Conservation (phyloP, 352 stramenopile genomes). For the Phytophthora chlamydospora region DNA sequence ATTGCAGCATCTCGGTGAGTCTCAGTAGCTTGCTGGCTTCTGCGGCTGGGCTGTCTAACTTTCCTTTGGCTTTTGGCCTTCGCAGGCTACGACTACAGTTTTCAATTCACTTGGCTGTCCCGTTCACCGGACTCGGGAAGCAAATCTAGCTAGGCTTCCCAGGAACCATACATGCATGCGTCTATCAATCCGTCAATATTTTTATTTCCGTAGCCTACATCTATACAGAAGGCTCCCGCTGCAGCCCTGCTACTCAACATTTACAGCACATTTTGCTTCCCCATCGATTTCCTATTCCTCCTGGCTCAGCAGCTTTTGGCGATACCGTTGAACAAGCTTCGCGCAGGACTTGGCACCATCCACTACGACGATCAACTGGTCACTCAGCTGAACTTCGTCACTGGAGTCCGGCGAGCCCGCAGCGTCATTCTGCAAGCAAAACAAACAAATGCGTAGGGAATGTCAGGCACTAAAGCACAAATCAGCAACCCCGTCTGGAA, state of each 20-base stretch:
- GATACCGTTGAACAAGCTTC: conserved; percentile 33
- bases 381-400: conserved; percentile 6
- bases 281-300: conserved; percentile 12
- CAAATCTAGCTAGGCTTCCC: too few species aligned
- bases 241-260: conserved; percentile 5
- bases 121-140: too few species aligned
- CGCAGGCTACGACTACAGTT: too few species aligned
- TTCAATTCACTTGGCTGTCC: too few species aligned
- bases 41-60: too few species aligned
- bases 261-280: conserved; percentile 5
- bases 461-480: not conserved
- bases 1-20: conserved; percentile 4
- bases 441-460: not conserved
- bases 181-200: conserved; percentile 3
- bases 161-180: not conserved
- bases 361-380: conserved; percentile 33
- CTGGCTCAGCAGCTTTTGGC: conserved; percentile 7
- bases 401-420: not conserved
- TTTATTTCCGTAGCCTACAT: conserved; percentile 6
- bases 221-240: conserved; percentile 10
- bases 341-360: conserved; percentile 31
- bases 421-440: conserved; percentile 13
- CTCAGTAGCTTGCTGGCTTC: too few species aligned
- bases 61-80: too few species aligned
- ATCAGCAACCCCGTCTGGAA: not conserved